phyloP scores from a whole-genome alignment of 169 alveolate genomes.

The Plasmodium falciparum region DNA sequence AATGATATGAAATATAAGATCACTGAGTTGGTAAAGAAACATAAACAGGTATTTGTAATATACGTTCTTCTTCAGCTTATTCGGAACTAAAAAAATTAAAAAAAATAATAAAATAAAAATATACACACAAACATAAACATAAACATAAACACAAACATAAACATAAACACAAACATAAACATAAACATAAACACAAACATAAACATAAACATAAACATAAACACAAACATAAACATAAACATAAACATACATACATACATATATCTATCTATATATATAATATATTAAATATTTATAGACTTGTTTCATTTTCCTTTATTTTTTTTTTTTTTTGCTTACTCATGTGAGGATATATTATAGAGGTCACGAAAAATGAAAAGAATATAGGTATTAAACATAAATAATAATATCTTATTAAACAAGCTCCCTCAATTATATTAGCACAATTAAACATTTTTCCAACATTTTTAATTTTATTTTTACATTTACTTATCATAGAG shows the following conservation, averaged over 20 bases:
- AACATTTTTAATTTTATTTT: neutral
- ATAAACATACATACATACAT: too few relatives aligned
- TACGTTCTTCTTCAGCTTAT: slow-evolving; percentile 25
- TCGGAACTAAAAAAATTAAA: slow-evolving; percentile 31
- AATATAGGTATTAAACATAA: slow-evolving; percentile 52
- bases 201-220: too few relatives aligned
- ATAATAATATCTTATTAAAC: slow-evolving; percentile 38
- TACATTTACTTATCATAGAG: neutral
- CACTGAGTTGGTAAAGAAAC: slow-evolving; percentile 50
- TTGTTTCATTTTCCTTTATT: too few relatives aligned
- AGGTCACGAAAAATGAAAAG: slow-evolving; percentile 36
- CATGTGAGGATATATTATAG: slow-evolving; percentile 39
- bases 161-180: too few relatives aligned
- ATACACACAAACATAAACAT: neutral
- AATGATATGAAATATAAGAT: slow-evolving; percentile 25
- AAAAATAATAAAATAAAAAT: neutral
- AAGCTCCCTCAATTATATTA: slow-evolving; percentile 34
- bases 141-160: too few relatives aligned
- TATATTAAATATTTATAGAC: neutral
- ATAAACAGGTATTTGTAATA: slow-evolving; percentile 29
- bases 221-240: too few relatives aligned
- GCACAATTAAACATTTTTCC: slow-evolving; percentile 36
- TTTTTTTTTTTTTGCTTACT: slow-evolving; percentile 17
- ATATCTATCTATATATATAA: too few relatives aligned
- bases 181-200: too few relatives aligned